Percentiles rank a stretch among this genome's conserved stretches.
Conservation (phyloP, 225 moss, liverwort and hornwort genomes). For the Polytrichum formosum region DNA sequence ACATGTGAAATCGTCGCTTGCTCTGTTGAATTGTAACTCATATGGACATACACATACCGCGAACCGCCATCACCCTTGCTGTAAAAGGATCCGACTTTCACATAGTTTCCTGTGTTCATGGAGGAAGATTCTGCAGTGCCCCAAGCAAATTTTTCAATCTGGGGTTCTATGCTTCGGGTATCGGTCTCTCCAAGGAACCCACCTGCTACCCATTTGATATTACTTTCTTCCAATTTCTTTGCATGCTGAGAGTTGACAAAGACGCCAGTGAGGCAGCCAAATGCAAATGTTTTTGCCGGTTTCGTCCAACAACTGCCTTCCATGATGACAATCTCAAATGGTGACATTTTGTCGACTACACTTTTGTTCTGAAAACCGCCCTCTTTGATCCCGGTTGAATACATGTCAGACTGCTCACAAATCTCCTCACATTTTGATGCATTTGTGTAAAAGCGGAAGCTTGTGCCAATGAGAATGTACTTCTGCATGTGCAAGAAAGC, state of each 20-base stretch:
- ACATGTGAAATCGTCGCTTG: conserved; percentile 13
- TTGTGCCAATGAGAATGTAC: neutral
- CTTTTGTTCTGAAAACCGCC: too few relatives aligned
- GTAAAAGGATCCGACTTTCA: too few relatives aligned
- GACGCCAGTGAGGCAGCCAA: too few relatives aligned
- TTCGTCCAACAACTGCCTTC: neutral
- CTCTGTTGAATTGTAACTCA: conserved; percentile 1
- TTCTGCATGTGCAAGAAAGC: neutral
- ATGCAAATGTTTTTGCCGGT: neutral
- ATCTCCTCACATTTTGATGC: neutral
- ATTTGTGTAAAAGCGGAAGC: neutral
- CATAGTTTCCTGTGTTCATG: too few relatives aligned
- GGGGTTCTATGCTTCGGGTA: neutral
- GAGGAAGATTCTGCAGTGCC: too few relatives aligned
- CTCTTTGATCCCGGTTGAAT: too few relatives aligned
- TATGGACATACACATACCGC: too few relatives aligned
- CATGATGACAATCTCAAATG: too few relatives aligned
- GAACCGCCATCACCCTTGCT: too few relatives aligned
- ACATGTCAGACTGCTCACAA: neutral
- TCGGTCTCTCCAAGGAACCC: conserved; percentile 13
- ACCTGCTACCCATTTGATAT: conserved; percentile 7
- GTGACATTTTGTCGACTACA: too few relatives aligned
- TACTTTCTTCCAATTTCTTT: conserved; percentile 6
- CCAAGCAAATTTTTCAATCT: too few relatives aligned
- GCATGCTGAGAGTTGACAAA: neutral